A percentile compares a stretch with the other conserved stretches of the same genome.
Evolutionary conservation across 805 yeast genomes (phyloP).

Genomic region (Yamadazyma paraphyllophila): DNA sequence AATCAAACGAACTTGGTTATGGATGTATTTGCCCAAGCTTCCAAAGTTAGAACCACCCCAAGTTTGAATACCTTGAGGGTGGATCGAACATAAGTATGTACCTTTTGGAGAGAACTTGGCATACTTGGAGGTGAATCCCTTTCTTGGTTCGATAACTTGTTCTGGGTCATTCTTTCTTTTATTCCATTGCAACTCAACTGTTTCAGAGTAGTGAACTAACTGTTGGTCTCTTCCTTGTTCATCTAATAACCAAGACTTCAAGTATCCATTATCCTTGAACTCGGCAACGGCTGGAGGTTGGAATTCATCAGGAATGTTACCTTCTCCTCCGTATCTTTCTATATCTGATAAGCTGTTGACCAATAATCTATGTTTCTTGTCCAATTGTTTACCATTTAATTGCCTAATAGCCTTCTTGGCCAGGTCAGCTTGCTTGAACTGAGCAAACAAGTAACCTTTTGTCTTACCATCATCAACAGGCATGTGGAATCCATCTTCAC

Average conservation of each 20-base stretch:
- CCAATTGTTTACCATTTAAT: conserved; percentile 86
- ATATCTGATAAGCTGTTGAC: conserved; percentile 82
- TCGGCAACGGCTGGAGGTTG: conserved; percentile 71
- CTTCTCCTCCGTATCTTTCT: conserved; percentile 71
- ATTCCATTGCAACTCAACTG: conserved; percentile 86
- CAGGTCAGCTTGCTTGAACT: conserved; percentile 62
- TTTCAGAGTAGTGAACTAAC: conserved; percentile 72
- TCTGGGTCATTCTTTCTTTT: conserved; percentile 71
- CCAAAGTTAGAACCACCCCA: conserved; percentile 91
- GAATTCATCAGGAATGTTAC: conserved; percentile 59
- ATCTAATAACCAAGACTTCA: conserved; percentile 91
- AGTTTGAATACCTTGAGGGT: conserved; percentile 90
- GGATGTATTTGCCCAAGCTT: conserved; percentile 74
- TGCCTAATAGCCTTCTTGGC: conserved; percentile 79
- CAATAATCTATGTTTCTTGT: conserved; percentile 84
- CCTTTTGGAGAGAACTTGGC: conserved; percentile 94
- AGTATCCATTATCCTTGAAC: conserved; percentile 73
- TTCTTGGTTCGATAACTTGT: conserved; percentile 72
- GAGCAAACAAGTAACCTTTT: conserved; percentile 83
- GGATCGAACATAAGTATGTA: conserved; percentile 79
- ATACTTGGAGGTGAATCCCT: conserved; percentile 83
- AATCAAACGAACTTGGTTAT: conserved; percentile 83
- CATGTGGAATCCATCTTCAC: conserved; percentile 69
- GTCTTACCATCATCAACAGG: conserved; percentile 79
- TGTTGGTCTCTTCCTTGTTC: conserved; percentile 87